Conservation (phyloP, 1,139 yeast genomes). For the Candida sp. region DNA sequence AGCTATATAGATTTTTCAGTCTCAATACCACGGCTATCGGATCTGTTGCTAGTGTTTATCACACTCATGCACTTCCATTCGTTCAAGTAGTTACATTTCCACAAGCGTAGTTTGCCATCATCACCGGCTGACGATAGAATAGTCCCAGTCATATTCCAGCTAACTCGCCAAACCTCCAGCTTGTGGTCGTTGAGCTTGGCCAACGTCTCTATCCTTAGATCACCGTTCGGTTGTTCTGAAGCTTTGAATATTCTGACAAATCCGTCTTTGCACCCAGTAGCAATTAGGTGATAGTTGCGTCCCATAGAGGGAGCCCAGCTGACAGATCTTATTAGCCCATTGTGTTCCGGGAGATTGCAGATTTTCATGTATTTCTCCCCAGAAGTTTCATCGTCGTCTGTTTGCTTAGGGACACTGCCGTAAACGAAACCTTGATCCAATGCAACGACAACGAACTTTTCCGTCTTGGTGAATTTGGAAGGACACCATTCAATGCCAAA, state of each 20-base stretch:
- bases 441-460: constrained; percentile 84
- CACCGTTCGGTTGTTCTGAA: constrained; percentile 41
- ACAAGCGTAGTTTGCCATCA: constrained; percentile 88
- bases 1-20: constrained; percentile 19
- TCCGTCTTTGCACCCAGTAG: constrained; percentile 97
- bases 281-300: constrained; percentile 82
- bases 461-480: constrained; percentile 73
- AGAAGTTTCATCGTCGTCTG: constrained; percentile 15
- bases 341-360: constrained; percentile 70
- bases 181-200: constrained; percentile 69
- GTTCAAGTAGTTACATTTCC: constrained; percentile 88
- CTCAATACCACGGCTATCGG: constrained; percentile 23
- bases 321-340: constrained; percentile 85
- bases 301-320: constrained; percentile 99
- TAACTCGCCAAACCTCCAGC: constrained; percentile 95
- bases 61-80: constrained; percentile 95
- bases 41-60: constrained; percentile 64
- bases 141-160: constrained; percentile 95
- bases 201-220: constrained; percentile 37
- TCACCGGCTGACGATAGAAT: constrained; percentile 94
- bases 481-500: constrained; percentile 96
- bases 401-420: constrained; percentile 30
- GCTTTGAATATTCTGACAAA: constrained; percentile 84
- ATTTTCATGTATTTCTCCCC: constrained; percentile 30
- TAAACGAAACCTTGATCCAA: constrained; percentile 86